These are phyloP conservation scores for Fusarium nisikadoi DNA, from an alignment of 2,329 filamentous ascomycete species.

Conservation along the genomic window DNA sequence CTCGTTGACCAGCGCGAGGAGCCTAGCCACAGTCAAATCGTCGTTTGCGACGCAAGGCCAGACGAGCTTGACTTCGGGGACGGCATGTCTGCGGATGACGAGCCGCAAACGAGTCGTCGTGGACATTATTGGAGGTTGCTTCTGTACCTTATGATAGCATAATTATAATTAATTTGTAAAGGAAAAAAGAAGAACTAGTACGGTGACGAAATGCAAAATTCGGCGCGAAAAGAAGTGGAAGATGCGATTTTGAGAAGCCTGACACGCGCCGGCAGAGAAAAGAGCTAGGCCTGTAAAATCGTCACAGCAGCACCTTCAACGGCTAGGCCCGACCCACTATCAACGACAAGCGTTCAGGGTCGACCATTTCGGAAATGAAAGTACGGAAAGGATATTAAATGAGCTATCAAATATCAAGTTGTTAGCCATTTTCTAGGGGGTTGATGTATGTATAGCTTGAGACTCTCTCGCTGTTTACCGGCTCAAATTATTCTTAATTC, in stretches of 20 bases:
- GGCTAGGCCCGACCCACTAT: slow-evolving; percentile 9
- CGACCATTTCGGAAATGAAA: not conserved
- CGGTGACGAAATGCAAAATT: not conserved
- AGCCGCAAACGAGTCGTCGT: slow-evolving; percentile 75
- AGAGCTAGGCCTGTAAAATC: slow-evolving; percentile 16
- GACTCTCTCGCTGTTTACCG: too few species aligned
- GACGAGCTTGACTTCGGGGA: slow-evolving; percentile 77
- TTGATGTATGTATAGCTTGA: not conserved
- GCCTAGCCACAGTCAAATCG: slow-evolving; percentile 76
- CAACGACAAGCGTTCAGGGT: not conserved
- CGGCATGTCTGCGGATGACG: slow-evolving; percentile 75
- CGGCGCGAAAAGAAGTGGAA: slow-evolving; percentile 9
- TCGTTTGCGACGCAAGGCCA: slow-evolving; percentile 71
- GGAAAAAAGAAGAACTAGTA: not conserved
- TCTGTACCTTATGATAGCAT: slow-evolving; percentile 32
- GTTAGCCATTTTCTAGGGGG: not conserved
- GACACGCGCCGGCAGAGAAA: slow-evolving; percentile 23
- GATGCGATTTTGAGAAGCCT: slow-evolving; percentile 31
- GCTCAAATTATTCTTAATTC: not conserved
- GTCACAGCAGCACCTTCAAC: slow-evolving; percentile 7
- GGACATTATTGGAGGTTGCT: slow-evolving; percentile 41
- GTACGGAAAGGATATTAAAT: not conserved
- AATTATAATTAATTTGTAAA: not conserved
- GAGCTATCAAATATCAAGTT: not conserved
- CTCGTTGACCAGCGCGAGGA: slow-evolving; percentile 82